Base-by-base conservation (phyloP, 2,329 filamentous ascomycete genomes). In the Hypoxylon sp. region DNA sequence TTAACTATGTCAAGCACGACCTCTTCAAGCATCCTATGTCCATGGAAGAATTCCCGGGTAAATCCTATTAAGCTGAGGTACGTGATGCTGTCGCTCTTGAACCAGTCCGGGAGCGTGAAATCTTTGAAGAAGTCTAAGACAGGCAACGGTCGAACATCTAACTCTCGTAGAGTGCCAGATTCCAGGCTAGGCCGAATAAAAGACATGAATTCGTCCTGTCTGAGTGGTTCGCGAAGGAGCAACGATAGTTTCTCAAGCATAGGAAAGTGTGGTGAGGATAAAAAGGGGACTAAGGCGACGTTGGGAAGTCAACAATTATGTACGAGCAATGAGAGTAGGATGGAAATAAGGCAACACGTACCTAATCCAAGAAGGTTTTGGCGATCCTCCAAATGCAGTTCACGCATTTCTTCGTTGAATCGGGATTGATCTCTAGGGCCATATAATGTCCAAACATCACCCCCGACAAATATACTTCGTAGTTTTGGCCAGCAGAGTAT, bases 21-120 rank as follows among this genome's bases (percentile, higher is more conserved):
- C 11, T 69, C 66, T 19, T 76, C 73, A 5, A 72, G 44, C 8
- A 31, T 11, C 29, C n/a, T 55, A 8, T 54, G 29, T 2, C 58
- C 50, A 19, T 65, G 44, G 1, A 63, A 46, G 11, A 58, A 54
- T 0, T 63, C 91, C 0, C 90, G 89, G 0, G 90, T 90, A 10
- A 92, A 81, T 1, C 91, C 91, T 31, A 70, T 67, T 14, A 78
- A 8, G 26, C 63, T 69, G 10, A 78, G 68, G 37, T 71, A 73
- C 4, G 52, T 72, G 35, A 78, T 50, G n/a, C 62, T 58, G 1
- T 72, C 39, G 62, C 75, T 75, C 35, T 17, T 67, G 47, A 78
- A 54, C 76, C 75, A 78, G 44, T 54, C 47, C 17, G 66, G 63
- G 5, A 52, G 42, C 17, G 10, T 10, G 6, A 26, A 9, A n/a